A percentile compares a stretch with the other conserved stretches of the same genome.
These are phyloP conservation scores for Penicillium sp. DNA, from an alignment of 2,329 filamentous ascomycete species.

Conservation along the genomic window DNA sequence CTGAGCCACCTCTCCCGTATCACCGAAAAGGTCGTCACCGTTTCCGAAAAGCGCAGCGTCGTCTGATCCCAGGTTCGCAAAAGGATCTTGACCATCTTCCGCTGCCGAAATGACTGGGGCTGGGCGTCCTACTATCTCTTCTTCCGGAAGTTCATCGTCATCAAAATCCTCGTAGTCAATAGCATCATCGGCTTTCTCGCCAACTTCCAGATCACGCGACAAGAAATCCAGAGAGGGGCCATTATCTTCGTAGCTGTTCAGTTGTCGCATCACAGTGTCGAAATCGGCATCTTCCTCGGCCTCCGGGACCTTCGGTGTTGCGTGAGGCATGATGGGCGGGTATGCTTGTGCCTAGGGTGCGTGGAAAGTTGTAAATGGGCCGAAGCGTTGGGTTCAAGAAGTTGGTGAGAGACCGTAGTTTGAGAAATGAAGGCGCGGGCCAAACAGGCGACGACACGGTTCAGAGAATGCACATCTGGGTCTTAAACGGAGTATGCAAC, in stretches of 20 bases:
- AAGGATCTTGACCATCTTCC: conserved; percentile 54
- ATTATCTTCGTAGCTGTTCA: conserved; percentile 39
- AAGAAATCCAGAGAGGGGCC: conserved; percentile 42
- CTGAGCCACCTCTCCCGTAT: conserved; percentile 24
- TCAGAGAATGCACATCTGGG: conserved; percentile 12
- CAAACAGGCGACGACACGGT: conserved; percentile 8
- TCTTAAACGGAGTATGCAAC: not conserved
- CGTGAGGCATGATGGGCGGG: conserved; percentile 38
- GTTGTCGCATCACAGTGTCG: conserved; percentile 43
- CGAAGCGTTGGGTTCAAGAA: not conserved
- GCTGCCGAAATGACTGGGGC: conserved; percentile 36
- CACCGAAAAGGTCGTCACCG: conserved; percentile 28
- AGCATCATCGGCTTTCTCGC: conserved; percentile 87
- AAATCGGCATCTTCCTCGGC: conserved; percentile 41
- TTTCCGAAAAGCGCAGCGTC: conserved; percentile 41
- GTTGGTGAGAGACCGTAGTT: conserved; percentile 1
- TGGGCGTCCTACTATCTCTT: conserved; percentile 31
- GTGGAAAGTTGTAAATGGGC: not conserved
- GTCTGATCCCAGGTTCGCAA: conserved; percentile 31
- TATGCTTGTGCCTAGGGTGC: not conserved
- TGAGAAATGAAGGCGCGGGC: conserved; percentile 4
- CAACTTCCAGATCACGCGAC: conserved; percentile 43
- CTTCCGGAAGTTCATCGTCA: conserved; percentile 83
- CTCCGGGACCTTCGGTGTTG: conserved; percentile 32
- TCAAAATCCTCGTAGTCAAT: conserved; percentile 88